Conservation (phyloP, 2,329 filamentous ascomycete genomes). For the Penicillium olsonii region DNA sequence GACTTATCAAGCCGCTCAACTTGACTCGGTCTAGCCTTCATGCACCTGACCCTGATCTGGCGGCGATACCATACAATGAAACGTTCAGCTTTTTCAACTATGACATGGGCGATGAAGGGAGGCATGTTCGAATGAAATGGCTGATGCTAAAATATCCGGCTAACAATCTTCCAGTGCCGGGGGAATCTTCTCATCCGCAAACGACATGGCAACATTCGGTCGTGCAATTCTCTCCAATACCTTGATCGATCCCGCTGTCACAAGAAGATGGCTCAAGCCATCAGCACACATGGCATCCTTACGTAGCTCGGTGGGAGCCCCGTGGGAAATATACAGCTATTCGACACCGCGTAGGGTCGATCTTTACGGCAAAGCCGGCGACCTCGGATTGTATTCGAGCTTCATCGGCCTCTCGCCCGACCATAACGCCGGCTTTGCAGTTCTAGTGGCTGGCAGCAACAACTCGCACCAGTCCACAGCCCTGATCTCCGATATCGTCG, state of each 20-base stretch:
- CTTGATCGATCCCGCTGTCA: constrained; percentile 37
- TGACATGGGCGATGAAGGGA: constrained; percentile 42
- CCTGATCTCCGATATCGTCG: constrained; percentile 17
- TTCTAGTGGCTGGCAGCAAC: constrained; percentile 21
- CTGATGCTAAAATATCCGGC: not conserved
- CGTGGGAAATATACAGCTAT: constrained; percentile 45
- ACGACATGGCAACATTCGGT: constrained; percentile 48
- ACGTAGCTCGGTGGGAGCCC: constrained; percentile 42
- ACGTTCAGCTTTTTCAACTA: constrained; percentile 34
- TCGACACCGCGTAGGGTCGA: constrained; percentile 19
- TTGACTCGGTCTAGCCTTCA: constrained; percentile 38
- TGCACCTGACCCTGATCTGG: constrained; percentile 17
- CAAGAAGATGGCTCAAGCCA: constrained; percentile 51
- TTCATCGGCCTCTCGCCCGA: constrained; percentile 28
- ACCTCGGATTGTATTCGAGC: constrained; percentile 26
- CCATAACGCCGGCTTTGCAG: constrained; percentile 25
- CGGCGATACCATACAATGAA: constrained; percentile 41
- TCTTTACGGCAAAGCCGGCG: constrained; percentile 29
- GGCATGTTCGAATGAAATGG: constrained; percentile 32
- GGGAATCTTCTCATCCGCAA: constrained; percentile 48
- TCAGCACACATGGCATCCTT: constrained; percentile 40
- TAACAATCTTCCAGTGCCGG: constrained; percentile 34
- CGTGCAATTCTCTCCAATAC: constrained; percentile 45
- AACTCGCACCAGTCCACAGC: constrained; percentile 10
- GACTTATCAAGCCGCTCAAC: constrained; percentile 42